Conservation (phyloP, 2,329 filamentous ascomycete species). For the Xylaria multiplex region DNA sequence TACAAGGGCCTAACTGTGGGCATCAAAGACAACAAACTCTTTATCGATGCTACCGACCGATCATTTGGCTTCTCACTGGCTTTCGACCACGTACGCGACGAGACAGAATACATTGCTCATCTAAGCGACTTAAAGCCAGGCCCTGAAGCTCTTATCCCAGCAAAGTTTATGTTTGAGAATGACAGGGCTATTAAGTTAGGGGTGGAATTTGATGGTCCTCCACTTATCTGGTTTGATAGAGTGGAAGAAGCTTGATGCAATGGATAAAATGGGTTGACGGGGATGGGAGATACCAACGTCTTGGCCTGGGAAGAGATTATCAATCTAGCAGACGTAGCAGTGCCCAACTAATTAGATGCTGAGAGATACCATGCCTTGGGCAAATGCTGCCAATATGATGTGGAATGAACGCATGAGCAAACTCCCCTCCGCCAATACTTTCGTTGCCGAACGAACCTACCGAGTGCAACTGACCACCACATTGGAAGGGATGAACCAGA, state of each 20-base stretch:
- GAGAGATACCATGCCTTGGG: background rate
- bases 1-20: slow-evolving; percentile 38
- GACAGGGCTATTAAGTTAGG: slow-evolving; percentile 37
- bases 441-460: too few species aligned
- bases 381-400: too few species aligned
- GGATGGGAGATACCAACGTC: too few species aligned
- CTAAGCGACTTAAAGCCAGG: slow-evolving; percentile 9
- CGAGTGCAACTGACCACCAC: too few species aligned
- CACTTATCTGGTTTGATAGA: slow-evolving; percentile 40
- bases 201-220: slow-evolving; percentile 31
- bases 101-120: slow-evolving; percentile 36
- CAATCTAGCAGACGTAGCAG: too few species aligned
- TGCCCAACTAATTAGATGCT: too few species aligned
- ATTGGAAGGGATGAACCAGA: too few species aligned
- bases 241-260: slow-evolving; percentile 5
- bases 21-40: slow-evolving; percentile 39
- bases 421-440: too few species aligned
- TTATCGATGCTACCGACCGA: slow-evolving; percentile 41
- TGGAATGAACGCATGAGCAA: too few species aligned
- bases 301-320: too few species aligned
- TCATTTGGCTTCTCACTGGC: slow-evolving; percentile 33
- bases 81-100: slow-evolving; percentile 38
- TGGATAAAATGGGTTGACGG: too few species aligned
- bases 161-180: slow-evolving; percentile 38
- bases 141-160: slow-evolving; percentile 6